Conservation (phyloP, 345 rosid species). For the Microcos paniculata region DNA sequence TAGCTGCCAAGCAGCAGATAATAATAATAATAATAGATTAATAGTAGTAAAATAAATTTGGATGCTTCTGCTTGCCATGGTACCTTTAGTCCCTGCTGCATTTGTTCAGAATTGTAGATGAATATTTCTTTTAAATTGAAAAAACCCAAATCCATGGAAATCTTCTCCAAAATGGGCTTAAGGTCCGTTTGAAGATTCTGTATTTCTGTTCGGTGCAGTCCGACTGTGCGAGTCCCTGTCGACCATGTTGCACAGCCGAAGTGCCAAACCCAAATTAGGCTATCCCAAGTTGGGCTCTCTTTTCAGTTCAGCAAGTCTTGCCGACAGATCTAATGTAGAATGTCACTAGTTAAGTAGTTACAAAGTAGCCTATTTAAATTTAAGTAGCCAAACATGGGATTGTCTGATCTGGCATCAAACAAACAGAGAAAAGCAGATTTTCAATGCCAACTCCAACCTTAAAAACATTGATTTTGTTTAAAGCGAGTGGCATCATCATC, state of each 20-base stretch:
- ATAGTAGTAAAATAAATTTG: background rate
- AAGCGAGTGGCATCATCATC: background rate
- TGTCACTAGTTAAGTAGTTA: too few species aligned
- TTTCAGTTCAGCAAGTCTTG: too few species aligned
- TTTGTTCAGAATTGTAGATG: background rate
- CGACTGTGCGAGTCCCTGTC: too few species aligned
- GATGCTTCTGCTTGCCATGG: background rate
- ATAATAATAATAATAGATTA: background rate
- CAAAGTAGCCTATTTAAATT: background rate
- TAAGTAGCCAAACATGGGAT: background rate
- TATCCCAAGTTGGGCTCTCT: background rate
- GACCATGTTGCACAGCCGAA: too few species aligned
- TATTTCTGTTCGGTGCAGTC: too few species aligned
- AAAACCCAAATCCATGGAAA: background rate
- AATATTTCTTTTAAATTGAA: background rate
- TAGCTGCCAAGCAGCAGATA: background rate
- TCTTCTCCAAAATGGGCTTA: background rate
- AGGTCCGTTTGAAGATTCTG: too few species aligned
- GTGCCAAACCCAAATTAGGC: too few species aligned
- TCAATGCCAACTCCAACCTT: background rate
- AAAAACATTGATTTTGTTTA: background rate
- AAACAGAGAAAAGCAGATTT: background rate
- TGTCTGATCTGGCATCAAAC: background rate
- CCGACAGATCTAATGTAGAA: too few species aligned
- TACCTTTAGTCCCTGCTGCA: too few species aligned